These are phyloP conservation scores for Eucalyptus paniculata DNA, from an alignment of 345 rosid genomes.

Conservation along the genomic window DNA sequence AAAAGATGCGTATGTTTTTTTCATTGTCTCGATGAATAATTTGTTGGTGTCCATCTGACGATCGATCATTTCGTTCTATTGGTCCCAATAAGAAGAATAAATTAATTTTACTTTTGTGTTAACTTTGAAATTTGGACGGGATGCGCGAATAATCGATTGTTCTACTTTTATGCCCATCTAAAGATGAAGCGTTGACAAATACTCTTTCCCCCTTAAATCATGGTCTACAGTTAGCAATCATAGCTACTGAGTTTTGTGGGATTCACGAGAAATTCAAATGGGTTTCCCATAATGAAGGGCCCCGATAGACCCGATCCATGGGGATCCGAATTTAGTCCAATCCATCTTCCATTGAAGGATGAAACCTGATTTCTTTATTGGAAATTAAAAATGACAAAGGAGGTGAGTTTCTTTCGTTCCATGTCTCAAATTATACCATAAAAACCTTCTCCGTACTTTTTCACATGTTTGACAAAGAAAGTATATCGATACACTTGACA, in stretches of 20 bases:
- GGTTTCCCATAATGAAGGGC: too few species aligned
- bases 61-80: background rate
- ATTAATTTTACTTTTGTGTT: background rate
- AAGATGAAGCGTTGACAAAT: background rate
- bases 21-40: background rate
- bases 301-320: too few species aligned
- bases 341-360: background rate
- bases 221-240: background rate
- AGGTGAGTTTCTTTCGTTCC: background rate
- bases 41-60: background rate
- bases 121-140: background rate
- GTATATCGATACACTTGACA: background rate
- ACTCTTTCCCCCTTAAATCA: background rate
- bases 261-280: too few species aligned
- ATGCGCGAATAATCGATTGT: background rate
- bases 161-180: background rate
- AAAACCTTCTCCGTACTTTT: background rate
- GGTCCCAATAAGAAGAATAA: background rate
- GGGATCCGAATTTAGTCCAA: background rate
- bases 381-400: background rate
- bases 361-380: background rate
- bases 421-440: background rate
- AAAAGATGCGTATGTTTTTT: background rate
- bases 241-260: background rate
- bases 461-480: background rate